A percentile compares a stretch with the other conserved stretches of the same genome.
phyloP scores from a whole-genome alignment of 495 filamentous ascomycete genomes.

The Neurospora hispaniola region DNA sequence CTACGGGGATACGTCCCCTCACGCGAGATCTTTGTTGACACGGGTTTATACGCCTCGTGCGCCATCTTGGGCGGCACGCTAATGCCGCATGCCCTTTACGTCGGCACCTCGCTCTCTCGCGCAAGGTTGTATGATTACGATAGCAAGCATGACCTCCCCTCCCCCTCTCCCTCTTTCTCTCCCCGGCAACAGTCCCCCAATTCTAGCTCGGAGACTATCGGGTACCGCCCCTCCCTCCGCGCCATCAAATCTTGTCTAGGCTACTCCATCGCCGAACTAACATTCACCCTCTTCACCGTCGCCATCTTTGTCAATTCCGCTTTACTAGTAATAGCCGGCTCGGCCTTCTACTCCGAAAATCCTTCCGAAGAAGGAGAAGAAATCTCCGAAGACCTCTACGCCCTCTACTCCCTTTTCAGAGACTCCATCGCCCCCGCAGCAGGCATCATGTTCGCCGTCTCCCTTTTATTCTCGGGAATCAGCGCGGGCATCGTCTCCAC shows the following conservation, averaged over 20 bases:
- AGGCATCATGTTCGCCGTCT: conserved; percentile 46
- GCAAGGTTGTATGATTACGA: conserved; percentile 8
- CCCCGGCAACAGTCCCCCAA: neutral
- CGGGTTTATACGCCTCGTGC: conserved; percentile 11
- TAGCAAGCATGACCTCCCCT: conserved; percentile 2
- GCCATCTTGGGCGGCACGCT: conserved; percentile 11
- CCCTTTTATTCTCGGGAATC: conserved; percentile 43
- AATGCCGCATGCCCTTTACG: conserved; percentile 13
- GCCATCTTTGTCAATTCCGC: conserved; percentile 72
- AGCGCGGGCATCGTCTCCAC: conserved; percentile 49
- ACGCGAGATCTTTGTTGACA: conserved; percentile 9
- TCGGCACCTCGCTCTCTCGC: conserved; percentile 10
- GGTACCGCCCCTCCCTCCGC: conserved; percentile 54
- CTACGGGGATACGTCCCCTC: conserved; percentile 11
- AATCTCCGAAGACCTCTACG: conserved; percentile 50
- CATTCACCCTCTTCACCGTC: conserved; percentile 60
- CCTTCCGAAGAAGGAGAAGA: neutral
- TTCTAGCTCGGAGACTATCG: conserved; percentile 25
- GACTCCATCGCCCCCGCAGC: conserved; percentile 50
- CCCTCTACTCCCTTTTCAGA: conserved; percentile 55
- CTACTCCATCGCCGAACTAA: conserved; percentile 57
- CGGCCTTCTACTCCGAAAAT: conserved; percentile 24
- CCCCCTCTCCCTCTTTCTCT: neutral
- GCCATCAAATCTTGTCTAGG: conserved; percentile 61
- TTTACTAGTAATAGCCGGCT: conserved; percentile 69